A percentile compares a stretch with the other conserved stretches of the same genome.
Evolutionary conservation across 345 rosid genomes (phyloP).

Genomic region (Bruguiera gymnorhiza): DNA sequence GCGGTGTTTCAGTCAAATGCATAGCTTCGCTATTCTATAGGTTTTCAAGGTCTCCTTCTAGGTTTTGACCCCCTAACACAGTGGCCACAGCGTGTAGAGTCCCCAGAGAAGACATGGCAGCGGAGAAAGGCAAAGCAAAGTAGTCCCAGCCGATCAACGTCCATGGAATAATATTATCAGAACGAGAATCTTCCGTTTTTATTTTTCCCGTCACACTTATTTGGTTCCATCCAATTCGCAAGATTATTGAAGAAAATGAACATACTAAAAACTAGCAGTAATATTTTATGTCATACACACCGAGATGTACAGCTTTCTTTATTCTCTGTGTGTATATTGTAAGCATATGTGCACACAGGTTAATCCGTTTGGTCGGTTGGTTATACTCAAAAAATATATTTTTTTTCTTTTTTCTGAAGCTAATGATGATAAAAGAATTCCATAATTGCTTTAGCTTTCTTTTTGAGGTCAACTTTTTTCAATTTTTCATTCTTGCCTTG

Average conservation of each 20-base stretch:
- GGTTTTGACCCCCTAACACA: conserved; percentile 6
- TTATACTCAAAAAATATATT: neutral
- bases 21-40: neutral
- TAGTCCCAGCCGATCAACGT: too few species aligned
- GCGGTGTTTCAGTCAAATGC: neutral
- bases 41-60: neutral
- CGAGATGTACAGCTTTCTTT: too few species aligned
- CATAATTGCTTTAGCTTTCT: neutral
- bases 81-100: too few species aligned
- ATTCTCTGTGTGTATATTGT: too few species aligned
- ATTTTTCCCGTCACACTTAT: too few species aligned
- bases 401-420: neutral
- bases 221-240: too few species aligned
- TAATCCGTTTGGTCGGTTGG: neutral
- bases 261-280: too few species aligned
- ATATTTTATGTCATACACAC: too few species aligned
- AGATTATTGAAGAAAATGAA: too few species aligned
- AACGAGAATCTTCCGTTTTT: too few species aligned
- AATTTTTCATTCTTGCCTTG: neutral
- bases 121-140: too few species aligned
- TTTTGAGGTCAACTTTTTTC: neutral
- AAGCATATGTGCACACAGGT: neutral
- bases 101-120: neutral
- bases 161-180: too few species aligned
- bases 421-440: neutral